A percentile compares a stretch with the other conserved stretches of the same genome.
Evolutionary conservation across 192 early-diverging fungal species (phyloP).

Genomic region (Anaeromyces robustus): DNA sequence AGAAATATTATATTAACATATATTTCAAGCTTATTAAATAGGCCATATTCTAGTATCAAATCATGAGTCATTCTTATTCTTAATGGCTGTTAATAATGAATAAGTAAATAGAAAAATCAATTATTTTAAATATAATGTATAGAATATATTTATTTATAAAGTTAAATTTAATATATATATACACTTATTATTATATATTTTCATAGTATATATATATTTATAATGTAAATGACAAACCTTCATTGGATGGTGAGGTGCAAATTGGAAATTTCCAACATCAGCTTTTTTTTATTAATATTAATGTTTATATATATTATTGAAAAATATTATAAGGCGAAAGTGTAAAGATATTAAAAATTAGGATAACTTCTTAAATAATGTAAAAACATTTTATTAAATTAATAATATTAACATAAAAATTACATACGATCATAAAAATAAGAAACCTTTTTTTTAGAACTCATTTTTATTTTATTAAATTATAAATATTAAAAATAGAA

Average conservation of each 20-base stretch:
- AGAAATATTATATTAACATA: background rate
- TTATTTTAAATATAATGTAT: no score
- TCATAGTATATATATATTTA: no score
- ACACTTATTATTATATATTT: no score
- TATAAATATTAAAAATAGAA: no score
- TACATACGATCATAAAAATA: background rate
- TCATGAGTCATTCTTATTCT: constrained; percentile 88
- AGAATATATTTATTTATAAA: no score
- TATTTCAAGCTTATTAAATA: constrained; percentile 81
- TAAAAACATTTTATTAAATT: no score
- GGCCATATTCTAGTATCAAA: constrained; percentile 77
- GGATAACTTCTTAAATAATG: no score
- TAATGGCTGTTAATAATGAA: constrained; percentile 46
- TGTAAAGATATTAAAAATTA: no score
- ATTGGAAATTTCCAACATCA: background rate
- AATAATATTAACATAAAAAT: background rate
- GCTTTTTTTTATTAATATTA: background rate
- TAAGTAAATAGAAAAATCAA: no score
- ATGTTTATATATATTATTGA: no score
- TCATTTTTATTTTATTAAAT: background rate
- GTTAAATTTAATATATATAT: no score
- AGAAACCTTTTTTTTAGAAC: background rate
- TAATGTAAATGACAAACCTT: background rate
- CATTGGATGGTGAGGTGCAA: background rate
- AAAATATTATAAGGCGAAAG: no score